Conservation (phyloP, 192 early-diverging fungal genomes). For the Coemansia sp. region DNA sequence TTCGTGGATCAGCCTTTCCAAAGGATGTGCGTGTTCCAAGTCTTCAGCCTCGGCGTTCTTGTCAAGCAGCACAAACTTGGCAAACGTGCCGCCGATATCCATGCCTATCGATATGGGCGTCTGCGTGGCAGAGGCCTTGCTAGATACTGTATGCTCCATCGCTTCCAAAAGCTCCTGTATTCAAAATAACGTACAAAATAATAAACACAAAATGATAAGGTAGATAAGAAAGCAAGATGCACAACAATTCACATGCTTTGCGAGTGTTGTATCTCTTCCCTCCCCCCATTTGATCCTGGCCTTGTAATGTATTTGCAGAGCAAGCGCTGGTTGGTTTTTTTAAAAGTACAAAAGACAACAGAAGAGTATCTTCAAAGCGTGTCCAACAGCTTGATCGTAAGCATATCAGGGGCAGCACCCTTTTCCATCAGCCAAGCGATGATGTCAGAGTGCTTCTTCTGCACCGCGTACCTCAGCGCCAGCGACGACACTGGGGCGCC, state of each 20-base stretch:
- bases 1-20: background rate
- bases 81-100: conserved; percentile 1
- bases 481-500: conserved; percentile 42
- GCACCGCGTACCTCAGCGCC: conserved; percentile 50
- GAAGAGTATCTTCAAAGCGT: conserved; percentile 3
- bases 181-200: too few species aligned
- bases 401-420: conserved; percentile 49
- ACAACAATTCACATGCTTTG: too few species aligned
- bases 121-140: background rate
- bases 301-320: too few species aligned
- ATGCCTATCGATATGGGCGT: background rate
- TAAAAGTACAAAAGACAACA: background rate
- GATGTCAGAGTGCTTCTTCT: conserved; percentile 31
- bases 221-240: too few species aligned
- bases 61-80: conserved; percentile 5
- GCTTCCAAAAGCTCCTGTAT: background rate
- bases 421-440: conserved; percentile 41
- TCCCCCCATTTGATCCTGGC: too few species aligned
- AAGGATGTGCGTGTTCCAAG: background rate
- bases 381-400: conserved; percentile 43
- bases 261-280: too few species aligned
- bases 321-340: too few species aligned
- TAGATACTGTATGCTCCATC: background rate
- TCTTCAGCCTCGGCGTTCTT: background rate
- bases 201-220: too few species aligned